These are phyloP conservation scores for Chalciporus sphaerocephalus DNA, from an alignment of 768 basidiomycete species.

Conservation along the genomic window DNA sequence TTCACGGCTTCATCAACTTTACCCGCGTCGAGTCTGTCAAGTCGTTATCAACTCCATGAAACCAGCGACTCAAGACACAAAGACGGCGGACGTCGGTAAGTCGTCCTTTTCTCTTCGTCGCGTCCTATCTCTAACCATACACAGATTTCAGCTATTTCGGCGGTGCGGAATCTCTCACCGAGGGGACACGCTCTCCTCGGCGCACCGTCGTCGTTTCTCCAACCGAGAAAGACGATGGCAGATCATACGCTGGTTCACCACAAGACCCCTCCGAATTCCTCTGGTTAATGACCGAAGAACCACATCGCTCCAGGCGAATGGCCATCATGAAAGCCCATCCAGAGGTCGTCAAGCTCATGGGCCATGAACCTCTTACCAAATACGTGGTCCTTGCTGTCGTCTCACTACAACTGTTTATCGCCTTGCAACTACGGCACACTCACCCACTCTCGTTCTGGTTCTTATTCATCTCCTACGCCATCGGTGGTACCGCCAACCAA, in stretches of 20 bases:
- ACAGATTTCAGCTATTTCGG: slow-evolving; percentile 78
- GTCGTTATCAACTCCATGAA: slow-evolving; percentile 10
- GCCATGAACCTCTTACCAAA: slow-evolving; percentile 87
- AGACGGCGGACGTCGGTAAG: slow-evolving; percentile 20
- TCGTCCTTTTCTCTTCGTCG: background rate
- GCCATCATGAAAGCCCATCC: slow-evolving; percentile 94
- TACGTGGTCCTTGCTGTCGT: slow-evolving; percentile 85
- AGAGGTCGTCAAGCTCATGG: slow-evolving; percentile 96
- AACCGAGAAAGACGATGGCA: slow-evolving; percentile 37
- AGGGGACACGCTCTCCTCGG: slow-evolving; percentile 49
- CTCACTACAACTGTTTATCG: slow-evolving; percentile 61
- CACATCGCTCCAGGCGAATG: slow-evolving; percentile 82
- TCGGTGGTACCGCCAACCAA: slow-evolving; percentile 96
- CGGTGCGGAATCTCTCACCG: slow-evolving; percentile 72
- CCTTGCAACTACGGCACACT: slow-evolving; percentile 62
- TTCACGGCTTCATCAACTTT: background rate
- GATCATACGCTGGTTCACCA: slow-evolving; percentile 47
- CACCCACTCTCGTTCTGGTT: slow-evolving; percentile 69
- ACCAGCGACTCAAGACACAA: background rate
- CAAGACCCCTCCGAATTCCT: slow-evolving; percentile 84
- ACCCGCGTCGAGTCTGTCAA: background rate
- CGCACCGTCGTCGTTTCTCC: slow-evolving; percentile 47
- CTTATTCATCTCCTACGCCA: slow-evolving; percentile 69
- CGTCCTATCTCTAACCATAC: background rate
- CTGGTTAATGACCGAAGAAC: slow-evolving; percentile 98